phyloP scores from a whole-genome alignment of 1,284 basidiomycete species.

The Cutaneotrichosporon mucoides region DNA sequence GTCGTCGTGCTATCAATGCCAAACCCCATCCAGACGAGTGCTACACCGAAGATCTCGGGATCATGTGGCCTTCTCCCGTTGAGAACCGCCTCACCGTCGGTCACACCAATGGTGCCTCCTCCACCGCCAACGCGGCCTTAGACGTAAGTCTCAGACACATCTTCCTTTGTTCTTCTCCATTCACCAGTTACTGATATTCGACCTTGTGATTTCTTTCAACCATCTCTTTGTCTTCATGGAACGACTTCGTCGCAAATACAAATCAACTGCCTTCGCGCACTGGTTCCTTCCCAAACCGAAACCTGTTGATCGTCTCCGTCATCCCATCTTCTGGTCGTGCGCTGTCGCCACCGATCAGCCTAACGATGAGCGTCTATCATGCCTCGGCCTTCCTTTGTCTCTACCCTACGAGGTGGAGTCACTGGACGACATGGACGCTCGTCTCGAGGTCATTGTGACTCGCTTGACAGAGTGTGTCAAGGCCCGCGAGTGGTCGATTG shows the following conservation, averaged over 20 bases:
- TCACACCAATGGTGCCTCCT: background rate
- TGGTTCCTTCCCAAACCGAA: too few species aligned
- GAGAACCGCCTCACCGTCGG: conserved; percentile 14
- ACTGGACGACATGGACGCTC: conserved; percentile 69
- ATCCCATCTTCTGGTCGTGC: conserved; percentile 10
- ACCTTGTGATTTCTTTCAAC: background rate
- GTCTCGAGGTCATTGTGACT: conserved; percentile 71
- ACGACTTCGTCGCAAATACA: background rate
- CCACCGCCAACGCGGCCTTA: background rate
- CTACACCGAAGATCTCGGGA: conserved; percentile 14
- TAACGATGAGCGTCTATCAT: conserved; percentile 40
- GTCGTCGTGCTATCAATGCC: background rate
- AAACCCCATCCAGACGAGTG: conserved; percentile 7
- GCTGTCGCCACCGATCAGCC: conserved; percentile 25
- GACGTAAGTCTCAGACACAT: background rate
- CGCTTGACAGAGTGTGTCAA: conserved; percentile 65
- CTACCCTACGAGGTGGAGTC: conserved; percentile 80
- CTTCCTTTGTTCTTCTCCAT: background rate
- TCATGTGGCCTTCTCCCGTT: conserved; percentile 21
- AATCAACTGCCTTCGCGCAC: too few species aligned
- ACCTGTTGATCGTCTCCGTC: background rate
- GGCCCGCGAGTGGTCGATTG: conserved; percentile 73
- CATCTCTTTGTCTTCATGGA: background rate
- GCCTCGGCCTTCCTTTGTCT: conserved; percentile 39
- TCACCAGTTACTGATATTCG: background rate